These are phyloP conservation scores for Monosporozyma aquatica DNA, from an alignment of 805 yeast genomes.

Conservation along the genomic window DNA sequence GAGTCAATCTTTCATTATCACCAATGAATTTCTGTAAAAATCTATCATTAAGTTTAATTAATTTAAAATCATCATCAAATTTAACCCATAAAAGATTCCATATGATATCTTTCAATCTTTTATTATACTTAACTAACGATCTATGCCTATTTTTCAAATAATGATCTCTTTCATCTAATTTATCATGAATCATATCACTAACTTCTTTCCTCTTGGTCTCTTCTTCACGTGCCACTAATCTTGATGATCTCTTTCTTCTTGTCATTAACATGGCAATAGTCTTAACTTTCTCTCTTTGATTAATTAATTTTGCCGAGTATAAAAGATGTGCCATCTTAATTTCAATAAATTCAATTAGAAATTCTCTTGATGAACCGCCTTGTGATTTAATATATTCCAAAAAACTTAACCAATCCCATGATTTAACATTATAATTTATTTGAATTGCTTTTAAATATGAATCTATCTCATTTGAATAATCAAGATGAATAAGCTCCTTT, in stretches of 20 bases:
- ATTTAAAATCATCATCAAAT: conserved; percentile 23
- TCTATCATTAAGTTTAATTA: conserved; percentile 14
- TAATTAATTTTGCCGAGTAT: conserved; percentile 19
- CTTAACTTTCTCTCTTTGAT: conserved; percentile 49
- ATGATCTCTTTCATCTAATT: conserved; percentile 30
- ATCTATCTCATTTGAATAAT: conserved; percentile 25
- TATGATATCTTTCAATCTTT: conserved; percentile 22
- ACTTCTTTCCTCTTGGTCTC: conserved; percentile 38
- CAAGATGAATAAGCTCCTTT: conserved; percentile 21
- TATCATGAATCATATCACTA: conserved; percentile 31
- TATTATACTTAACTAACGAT: conserved; percentile 16
- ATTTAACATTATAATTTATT: conserved; percentile 16
- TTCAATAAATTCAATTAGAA: conserved; percentile 1
- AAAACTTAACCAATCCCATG: conserved; percentile 23
- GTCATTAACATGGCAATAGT: conserved; percentile 56
- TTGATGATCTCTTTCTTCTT: conserved; percentile 63
- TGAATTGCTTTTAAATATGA: conserved; percentile 20
- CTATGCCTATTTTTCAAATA: conserved; percentile 23
- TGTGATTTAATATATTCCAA: conserved; percentile 10
- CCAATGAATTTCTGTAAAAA: neutral
- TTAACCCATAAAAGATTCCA: conserved; percentile 26
- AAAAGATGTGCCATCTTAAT: conserved; percentile 12
- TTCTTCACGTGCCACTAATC: conserved; percentile 64
- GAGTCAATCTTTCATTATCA: conserved; percentile 4
- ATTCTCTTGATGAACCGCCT: conserved; percentile 5